Base-by-base conservation (phyloP, 208 protist species). In the Trypanosoma avium region DNA sequence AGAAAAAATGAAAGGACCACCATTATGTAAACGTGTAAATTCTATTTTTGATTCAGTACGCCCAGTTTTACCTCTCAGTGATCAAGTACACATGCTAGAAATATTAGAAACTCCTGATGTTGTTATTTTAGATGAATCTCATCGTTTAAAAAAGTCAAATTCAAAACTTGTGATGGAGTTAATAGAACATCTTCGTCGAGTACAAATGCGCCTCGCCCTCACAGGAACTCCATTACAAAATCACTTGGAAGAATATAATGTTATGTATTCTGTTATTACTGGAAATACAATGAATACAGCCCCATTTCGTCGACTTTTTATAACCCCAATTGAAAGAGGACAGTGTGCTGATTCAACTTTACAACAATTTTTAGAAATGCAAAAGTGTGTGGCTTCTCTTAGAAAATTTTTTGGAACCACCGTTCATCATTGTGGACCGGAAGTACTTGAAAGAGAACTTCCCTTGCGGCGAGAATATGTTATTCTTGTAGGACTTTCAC, bases 181-280 rank as follows among this genome's bases (percentile, higher is more conserved):
- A 13, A 53, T 57, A 29, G 45, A 75, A 43, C 77, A 90, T 66
- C 48, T 89, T 17, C 70, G 67, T 26, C 40, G 62, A 29, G 70
- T 89, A 35, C 89, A 86, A 63, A 70, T 95, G 45, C 86, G 93
- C 12, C 36, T 97, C 10, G 86, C 89, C 0, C 79, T 97, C 6
- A 97, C 93, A 4, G 93, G 93, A 19, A 96, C 90, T 10, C 90
- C 90, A 22, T 69, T 96, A 27, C 90, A 97, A 65, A 97, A 97
- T 48, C 82, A 97, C 62, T 63, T 97, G 10, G 77, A 83, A 38
- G 86, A 95, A 67, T 97, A 97, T 61, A 94, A 84, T 49, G 81
- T 89, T 8, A 97, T 97, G 91, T 71, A 90, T 59, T 82, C 90
- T 15, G 76, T 86, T 9, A 80, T 95, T 0, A 92, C 76, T 1